These are phyloP conservation scores for Mortierella sp. DNA, from an alignment of 371 early-diverging fungal species.

Conservation along the genomic window DNA sequence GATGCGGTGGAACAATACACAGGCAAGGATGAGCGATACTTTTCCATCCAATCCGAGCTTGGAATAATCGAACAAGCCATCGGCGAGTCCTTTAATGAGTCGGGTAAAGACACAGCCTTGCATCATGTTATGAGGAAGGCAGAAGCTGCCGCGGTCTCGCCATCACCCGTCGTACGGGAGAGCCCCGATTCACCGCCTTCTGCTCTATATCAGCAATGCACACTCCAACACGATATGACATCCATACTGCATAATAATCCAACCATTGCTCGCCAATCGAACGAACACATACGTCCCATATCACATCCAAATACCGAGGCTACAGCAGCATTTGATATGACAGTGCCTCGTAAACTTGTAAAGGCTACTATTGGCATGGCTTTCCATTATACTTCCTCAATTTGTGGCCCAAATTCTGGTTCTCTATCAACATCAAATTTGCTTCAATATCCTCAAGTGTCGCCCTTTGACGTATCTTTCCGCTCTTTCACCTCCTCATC, in stretches of 20 bases:
- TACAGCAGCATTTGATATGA: not conserved
- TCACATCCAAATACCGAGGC: not conserved
- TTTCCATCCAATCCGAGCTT: conserved; percentile 17
- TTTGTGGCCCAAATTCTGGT: conserved; percentile 5
- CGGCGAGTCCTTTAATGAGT: not conserved
- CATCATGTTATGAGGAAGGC: too few relatives aligned
- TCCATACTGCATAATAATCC: too few relatives aligned
- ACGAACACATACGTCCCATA: conserved; percentile 13
- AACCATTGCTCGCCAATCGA: not conserved
- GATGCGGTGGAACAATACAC: not conserved
- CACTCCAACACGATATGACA: too few relatives aligned
- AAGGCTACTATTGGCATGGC: conserved; percentile 31
- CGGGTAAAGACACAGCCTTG: too few relatives aligned
- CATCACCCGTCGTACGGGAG: not conserved
- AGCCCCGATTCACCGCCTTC: too few relatives aligned
- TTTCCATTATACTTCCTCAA: conserved; percentile 19
- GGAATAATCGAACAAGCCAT: conserved; percentile 13
- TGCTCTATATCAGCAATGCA: too few relatives aligned
- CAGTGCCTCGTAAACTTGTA: conserved; percentile 17
- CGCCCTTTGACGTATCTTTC: not conserved
- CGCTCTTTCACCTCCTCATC: not conserved
- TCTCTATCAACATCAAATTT: not conserved
- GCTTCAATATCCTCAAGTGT: not conserved
- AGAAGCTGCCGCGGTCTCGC: too few relatives aligned
- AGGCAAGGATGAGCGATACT: conserved; percentile 13